Evolutionary conservation across 1,284 basidiomycete genomes (phyloP).

Genomic region (Apiotrichum akiyoshidainum): DNA sequence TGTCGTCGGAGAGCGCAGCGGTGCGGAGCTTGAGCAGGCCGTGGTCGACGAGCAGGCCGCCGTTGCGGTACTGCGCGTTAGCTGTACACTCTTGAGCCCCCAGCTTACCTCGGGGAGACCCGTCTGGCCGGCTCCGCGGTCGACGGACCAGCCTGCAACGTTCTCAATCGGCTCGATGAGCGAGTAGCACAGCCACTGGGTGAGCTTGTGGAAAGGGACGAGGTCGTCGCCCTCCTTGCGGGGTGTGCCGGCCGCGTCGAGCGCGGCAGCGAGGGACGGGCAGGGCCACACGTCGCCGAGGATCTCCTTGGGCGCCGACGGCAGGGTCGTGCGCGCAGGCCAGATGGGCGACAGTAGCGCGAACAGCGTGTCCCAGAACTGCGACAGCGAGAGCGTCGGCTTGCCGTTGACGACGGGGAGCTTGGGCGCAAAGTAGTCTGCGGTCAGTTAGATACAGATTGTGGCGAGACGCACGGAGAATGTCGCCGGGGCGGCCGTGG

Average conservation of each 20-base stretch:
- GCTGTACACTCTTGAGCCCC: too few relatives aligned
- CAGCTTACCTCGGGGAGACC: slow-evolving; percentile 45
- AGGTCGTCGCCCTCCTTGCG: slow-evolving; percentile 61
- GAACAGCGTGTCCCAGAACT: slow-evolving; percentile 78
- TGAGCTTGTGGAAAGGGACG: slow-evolving; percentile 93
- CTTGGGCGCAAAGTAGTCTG: slow-evolving; percentile 28
- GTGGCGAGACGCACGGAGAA: slow-evolving; percentile 60
- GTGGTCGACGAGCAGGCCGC: slow-evolving; percentile 81
- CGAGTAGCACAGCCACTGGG: slow-evolving; percentile 87
- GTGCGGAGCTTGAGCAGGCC: slow-evolving; percentile 63
- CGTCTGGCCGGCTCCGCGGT: slow-evolving; percentile 60
- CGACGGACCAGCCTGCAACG: slow-evolving; percentile 65
- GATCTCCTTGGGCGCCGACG: slow-evolving; percentile 58
- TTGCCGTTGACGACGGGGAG: slow-evolving; percentile 9
- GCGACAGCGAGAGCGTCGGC: slow-evolving; percentile 57
- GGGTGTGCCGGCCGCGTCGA: slow-evolving; percentile 20
- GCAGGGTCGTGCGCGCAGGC: slow-evolving; percentile 67
- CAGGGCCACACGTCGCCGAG: slow-evolving; percentile 92
- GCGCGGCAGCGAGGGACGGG: slow-evolving; percentile 53
- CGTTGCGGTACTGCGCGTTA: slow-evolving; percentile 77
- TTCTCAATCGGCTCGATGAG: slow-evolving; percentile 77
- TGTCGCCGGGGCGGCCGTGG: slow-evolving; percentile 71
- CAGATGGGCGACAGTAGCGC: slow-evolving; percentile 82
- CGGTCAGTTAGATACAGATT: neutral
- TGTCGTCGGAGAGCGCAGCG: slow-evolving; percentile 47